Evolutionary conservation across 805 yeast species (phyloP).

Genomic region (Osmozyma mogii): DNA sequence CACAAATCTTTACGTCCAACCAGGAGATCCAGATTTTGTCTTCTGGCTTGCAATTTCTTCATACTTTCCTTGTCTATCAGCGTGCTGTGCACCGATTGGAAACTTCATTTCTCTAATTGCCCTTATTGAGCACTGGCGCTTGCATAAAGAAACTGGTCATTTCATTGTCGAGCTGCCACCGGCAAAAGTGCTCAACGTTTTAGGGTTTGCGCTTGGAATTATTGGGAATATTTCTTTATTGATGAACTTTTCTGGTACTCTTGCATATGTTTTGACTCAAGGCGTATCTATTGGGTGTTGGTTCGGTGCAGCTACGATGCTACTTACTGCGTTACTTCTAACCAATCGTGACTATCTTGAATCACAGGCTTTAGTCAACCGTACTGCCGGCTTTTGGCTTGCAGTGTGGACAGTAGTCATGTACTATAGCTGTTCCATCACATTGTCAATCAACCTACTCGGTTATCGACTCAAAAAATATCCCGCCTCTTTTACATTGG

Average conservation of each 20-base stretch:
- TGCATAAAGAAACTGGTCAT: conserved; percentile 15
- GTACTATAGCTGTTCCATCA: conserved; percentile 49
- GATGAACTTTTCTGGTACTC: conserved; percentile 55
- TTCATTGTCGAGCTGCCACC: conserved; percentile 29
- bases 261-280: conserved; percentile 57
- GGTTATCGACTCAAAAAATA: conserved; percentile 57
- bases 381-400: conserved; percentile 71
- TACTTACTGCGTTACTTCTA: conserved; percentile 41
- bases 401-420: conserved; percentile 59
- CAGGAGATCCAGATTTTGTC: conserved; percentile 30
- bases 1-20: conserved; percentile 23
- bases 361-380: conserved; percentile 8
- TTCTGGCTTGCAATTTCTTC: conserved; percentile 62
- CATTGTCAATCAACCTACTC: conserved; percentile 48
- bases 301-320: conserved; percentile 47
- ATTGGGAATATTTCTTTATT: conserved; percentile 62
- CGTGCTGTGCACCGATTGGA: conserved; percentile 73
- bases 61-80: conserved; percentile 67
- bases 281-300: conserved; percentile 55
- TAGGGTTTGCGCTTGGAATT: conserved; percentile 59
- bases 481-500: conserved; percentile 63
- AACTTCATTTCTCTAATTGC: conserved; percentile 69
- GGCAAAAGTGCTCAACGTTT: conserved; percentile 49
- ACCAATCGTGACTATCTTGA: conserved; percentile 19
- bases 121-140: conserved; percentile 61